phyloP scores from a whole-genome alignment of 2,329 filamentous ascomycete species.

The Cadophora gregata region DNA sequence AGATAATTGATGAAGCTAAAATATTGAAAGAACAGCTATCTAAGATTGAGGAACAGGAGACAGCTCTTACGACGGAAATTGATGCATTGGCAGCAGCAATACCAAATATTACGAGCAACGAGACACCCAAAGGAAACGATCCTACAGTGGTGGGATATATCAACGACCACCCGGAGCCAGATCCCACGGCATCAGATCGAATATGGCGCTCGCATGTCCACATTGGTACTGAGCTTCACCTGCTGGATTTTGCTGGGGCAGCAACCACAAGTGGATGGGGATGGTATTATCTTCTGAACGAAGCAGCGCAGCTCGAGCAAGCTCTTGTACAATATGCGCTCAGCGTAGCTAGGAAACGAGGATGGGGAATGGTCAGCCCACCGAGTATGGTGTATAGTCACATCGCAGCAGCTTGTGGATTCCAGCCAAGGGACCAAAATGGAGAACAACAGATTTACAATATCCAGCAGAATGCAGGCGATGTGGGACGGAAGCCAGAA shows the following conservation, averaged over 20 bases:
- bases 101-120: constrained; percentile 82
- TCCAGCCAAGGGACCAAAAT: constrained; percentile 88
- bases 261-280: constrained; percentile 91
- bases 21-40: constrained; percentile 67
- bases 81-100: constrained; percentile 76
- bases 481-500: constrained; percentile 68
- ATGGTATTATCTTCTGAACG: constrained; percentile 95
- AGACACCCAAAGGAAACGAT: constrained; percentile 74
- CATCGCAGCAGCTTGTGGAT: constrained; percentile 89
- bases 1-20: constrained; percentile 68
- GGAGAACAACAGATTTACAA: constrained; percentile 93
- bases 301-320: constrained; percentile 92
- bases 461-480: constrained; percentile 69
- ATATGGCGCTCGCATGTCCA: constrained; percentile 79
- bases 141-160: constrained; percentile 76
- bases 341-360: constrained; percentile 70
- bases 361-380: constrained; percentile 82
- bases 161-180: constrained; percentile 67
- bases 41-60: constrained; percentile 65
- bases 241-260: constrained; percentile 88
- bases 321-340: constrained; percentile 89
- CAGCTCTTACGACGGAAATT: constrained; percentile 67
- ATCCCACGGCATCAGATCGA: constrained; percentile 44
- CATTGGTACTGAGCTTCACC: constrained; percentile 82
- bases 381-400: constrained; percentile 92